Base-by-base conservation (phyloP, 2,329 filamentous ascomycete genomes). In the Raffaelea albimanens region DNA sequence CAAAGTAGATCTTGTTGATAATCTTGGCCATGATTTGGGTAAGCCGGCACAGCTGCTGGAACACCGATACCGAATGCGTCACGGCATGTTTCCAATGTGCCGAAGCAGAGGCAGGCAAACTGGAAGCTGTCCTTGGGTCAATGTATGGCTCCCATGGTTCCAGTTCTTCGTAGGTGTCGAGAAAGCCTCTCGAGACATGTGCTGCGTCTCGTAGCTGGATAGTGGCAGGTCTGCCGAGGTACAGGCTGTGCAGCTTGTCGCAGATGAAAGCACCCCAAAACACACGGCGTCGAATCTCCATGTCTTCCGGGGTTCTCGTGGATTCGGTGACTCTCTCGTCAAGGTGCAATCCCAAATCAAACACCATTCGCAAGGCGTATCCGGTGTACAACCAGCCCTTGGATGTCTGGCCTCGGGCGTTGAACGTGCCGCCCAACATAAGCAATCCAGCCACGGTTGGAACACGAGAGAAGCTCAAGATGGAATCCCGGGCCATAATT, bases 311-410 rank as follows among this genome's bases (percentile, higher is more conserved):
- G 57, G 58, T 39, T 59, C 57, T 4, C 58, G 58, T 0, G 52
- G 58, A 54, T 22, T 34, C 31, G 31, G 10, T 34, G 10, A 16
- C 16, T 34, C 16, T 34, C 16, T 16, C n/a, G n/a, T n/a, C n/a
- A n/a, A n/a, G n/a, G n/a, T n/a, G n/a, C n/a, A n/a, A n/a, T n/a
- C n/a, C n/a, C n/a, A n/a, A 16, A 9, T 9, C 48, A 25, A 44
- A 64, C 5, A 67, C 57, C 66, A 70, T 67, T 1, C 67, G 59
- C 36, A 66, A 54, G 0, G 64, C 67, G 48, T 64, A 65, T 2
- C 67, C 67, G 2, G 61, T 63, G 49, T 64, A 64, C 2, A 68
- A 53, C 67, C 67, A 68, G 1, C 63, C 65, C 46, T 60, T 61
- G n/a, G 56, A 58, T 3, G 55, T 55, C 31, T 52, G 45, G 4